phyloP scores from a whole-genome alignment of 768 basidiomycete genomes.

The Imleria badia region DNA sequence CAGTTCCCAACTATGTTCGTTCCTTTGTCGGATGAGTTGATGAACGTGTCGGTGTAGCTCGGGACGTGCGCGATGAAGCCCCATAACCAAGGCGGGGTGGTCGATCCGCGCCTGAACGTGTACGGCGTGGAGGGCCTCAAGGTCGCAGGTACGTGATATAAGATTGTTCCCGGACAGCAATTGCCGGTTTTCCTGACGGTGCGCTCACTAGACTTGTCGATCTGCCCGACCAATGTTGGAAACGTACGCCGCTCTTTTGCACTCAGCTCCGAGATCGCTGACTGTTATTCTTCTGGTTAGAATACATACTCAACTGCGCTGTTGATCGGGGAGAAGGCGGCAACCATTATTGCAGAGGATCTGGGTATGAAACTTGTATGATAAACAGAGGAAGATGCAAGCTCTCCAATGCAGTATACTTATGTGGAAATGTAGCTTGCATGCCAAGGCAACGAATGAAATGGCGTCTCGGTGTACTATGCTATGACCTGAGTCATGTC shows the following conservation, averaged over 20 bases:
- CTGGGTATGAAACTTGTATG: conserved; percentile 11
- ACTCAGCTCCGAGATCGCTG: neutral
- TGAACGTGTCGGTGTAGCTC: conserved; percentile 35
- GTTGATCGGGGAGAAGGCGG: conserved; percentile 60
- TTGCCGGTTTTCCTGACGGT: neutral
- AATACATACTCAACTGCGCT: conserved; percentile 47
- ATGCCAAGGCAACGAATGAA: no score
- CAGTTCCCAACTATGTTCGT: neutral
- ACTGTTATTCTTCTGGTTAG: neutral
- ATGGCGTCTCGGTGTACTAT: no score
- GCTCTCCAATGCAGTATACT: no score
- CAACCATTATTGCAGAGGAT: conserved; percentile 57
- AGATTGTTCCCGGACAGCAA: no score
- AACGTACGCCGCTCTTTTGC: conserved; percentile 9
- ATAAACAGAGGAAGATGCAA: neutral
- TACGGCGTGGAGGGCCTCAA: conserved; percentile 61
- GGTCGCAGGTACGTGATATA: conserved; percentile 47
- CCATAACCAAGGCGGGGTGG: conserved; percentile 56
- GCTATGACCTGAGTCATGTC: no score
- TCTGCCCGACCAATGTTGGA: conserved; percentile 29
- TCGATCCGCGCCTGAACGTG: conserved; percentile 59
- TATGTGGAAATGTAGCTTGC: no score
- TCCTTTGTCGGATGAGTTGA: neutral
- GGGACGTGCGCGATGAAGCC: conserved; percentile 74
- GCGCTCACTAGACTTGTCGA: conserved; percentile 35